phyloP scores from a whole-genome alignment of 2,329 filamentous ascomycete species.

The Cercospora nicotianae region DNA sequence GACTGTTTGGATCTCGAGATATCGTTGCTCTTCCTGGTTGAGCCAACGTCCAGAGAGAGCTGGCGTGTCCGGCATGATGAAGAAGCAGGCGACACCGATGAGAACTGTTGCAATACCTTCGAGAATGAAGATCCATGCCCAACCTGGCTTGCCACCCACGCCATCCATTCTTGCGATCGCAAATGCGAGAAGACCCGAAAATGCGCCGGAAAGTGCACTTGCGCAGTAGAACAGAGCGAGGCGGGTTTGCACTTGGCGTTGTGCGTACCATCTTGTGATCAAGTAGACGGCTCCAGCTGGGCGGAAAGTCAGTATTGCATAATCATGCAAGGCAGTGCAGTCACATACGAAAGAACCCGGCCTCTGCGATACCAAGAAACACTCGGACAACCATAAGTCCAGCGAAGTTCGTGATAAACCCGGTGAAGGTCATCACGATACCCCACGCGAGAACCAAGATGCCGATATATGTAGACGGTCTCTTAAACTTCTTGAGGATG shows the following conservation, averaged over 20 bases:
- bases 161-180: neutral
- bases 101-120: neutral
- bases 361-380: conserved; percentile 30
- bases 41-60: neutral
- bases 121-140: neutral
- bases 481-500: conserved; percentile 32
- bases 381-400: conserved; percentile 28
- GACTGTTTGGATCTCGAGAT: conserved; percentile 11
- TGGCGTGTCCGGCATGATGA: neutral
- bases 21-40: neutral
- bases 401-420: conserved; percentile 31
- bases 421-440: conserved; percentile 32
- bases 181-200: neutral
- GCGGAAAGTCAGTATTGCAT: conserved; percentile 26
- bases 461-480: conserved; percentile 32
- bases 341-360: conserved; percentile 27
- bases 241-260: neutral
- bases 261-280: neutral
- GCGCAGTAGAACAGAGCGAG: neutral
- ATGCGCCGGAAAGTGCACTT: neutral
- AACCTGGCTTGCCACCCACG: neutral
- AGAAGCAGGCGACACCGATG: neutral
- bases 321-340: conserved; percentile 25
- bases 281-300: neutral
- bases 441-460: conserved; percentile 34